phyloP scores from a whole-genome alignment of 23 red algal species.

The Gracilaria domingensis region DNA sequence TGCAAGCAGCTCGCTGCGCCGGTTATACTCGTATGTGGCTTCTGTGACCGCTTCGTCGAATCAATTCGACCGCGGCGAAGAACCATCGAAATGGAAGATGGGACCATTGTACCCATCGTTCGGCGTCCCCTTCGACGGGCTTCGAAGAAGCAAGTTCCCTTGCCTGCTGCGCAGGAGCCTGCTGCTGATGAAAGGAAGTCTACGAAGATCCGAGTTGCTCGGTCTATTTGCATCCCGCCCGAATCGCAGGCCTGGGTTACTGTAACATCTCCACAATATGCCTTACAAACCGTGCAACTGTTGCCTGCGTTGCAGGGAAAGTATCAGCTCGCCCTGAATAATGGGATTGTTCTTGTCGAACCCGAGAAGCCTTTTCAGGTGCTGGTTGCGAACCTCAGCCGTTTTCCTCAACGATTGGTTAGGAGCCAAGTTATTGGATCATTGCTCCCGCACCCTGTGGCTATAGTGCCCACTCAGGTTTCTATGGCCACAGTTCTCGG shows the following conservation, averaged over 20 bases:
- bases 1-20: conserved; percentile 10
- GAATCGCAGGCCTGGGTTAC: conserved; percentile 4
- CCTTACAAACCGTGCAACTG: conserved; percentile 4
- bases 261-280: not conserved
- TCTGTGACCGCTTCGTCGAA: conserved; percentile 26
- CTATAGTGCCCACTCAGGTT: not conserved
- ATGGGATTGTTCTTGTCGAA: conserved; percentile 10
- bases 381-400: not conserved
- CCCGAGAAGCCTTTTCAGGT: not conserved
- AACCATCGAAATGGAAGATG: not conserved
- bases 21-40: not conserved
- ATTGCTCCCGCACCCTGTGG: not conserved
- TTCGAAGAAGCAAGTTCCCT: not conserved
- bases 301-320: not conserved
- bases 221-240: not conserved
- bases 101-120: not conserved
- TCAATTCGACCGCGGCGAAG: conserved; percentile 4
- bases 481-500: not conserved
- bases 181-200: not conserved
- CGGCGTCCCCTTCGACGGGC: not conserved
- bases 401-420: not conserved
- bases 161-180: not conserved
- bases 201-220: not conserved
- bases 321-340: not conserved
- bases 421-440: not conserved